Base-by-base conservation (phyloP, 176 grass and related monocot genomes). In the Pontederia paniculata region DNA sequence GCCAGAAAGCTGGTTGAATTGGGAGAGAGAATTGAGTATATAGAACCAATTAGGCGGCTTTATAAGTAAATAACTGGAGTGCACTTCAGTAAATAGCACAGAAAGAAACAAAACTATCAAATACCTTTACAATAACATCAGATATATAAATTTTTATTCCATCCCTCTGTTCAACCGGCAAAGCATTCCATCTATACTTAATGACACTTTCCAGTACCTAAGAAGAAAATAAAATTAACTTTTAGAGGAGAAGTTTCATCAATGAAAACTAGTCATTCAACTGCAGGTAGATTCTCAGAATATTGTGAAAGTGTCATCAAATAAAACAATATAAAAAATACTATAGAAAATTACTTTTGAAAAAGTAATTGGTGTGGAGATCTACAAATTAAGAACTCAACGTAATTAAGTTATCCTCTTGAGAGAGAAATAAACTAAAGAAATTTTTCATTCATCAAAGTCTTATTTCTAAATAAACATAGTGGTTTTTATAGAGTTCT, bases 61-160 rank as follows among this genome's bases (percentile, higher is more conserved):
- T 70, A 20, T 58, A 55, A 18, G 16, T 19, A 1, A 9, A 75
- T 58, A 53, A 48, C 9, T 50, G 2, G 19, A 42, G 41, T 19
- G 19, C 43, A 48, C 46, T 72, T 48, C 3, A 41, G 72, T 55
- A 49, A n/a, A 8, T 54, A 62, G n/a, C 13, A 51, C 18, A 53
- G 12, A 23, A 46, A 50, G 43, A 17, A 64, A 70, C 19, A 46
- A 31, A 21, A 17, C 12, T 23, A 28, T 28, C 48, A 19, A 6
- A 20, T 78, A 66, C 94, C 80, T 98, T 83, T 62, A 98, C 87
- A 75, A 98, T 98, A 63, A 98, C 80, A 55, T 93, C 87, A 14
- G 94, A 98, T 70, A 98, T 84, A 52, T 98, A 98, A 75, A 93
- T 98, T 74, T 98, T 98, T 44, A 98, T 98, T 51, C 94, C 94